Base-by-base conservation (phyloP, 2,329 filamentous ascomycete species). In the Penicillium glabrum region DNA sequence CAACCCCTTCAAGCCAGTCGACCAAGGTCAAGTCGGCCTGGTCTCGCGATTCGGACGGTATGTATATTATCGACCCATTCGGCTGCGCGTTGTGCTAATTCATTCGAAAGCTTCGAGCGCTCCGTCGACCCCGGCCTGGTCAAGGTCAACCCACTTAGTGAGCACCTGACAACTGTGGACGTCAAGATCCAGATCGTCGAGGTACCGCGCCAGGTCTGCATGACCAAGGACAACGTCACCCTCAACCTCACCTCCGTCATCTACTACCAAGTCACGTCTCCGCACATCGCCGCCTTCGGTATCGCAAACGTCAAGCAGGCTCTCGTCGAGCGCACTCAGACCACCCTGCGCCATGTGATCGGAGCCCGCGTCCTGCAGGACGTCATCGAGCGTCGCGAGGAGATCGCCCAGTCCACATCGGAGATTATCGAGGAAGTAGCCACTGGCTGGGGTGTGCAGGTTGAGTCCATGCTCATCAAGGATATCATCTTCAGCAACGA, bases 161-260 rank as follows among this genome's bases (percentile, higher is more conserved):
- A 99, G 82, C 86, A 83, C 57, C 83, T 99, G 43, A 88, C 91
- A 66, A 91, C 96, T 69, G 89, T 99, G 72, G 95, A 99, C 75
- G 95, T 99, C 79, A 99, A 98, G 86, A 97, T 98, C 67, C 95
- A 99, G 80, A 97, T 96, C 64, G 91, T 96, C 74, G 78, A 99
- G 81, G 95, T 99, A 24, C 93, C 93, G 19, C 87, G 93, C 78
- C 95, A 99, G 78, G 87, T 93, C 61, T 98, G 95, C 83, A 99
- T 99, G 93, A 99, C 95, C 75, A 98, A 98, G 81, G 95, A 99
- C 82, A 99, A 99, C 70, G 95, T 98, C 62, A 96, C 90, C 46
- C 83, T 99, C 43, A 88, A 93, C 41, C 50, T 53, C 65, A 98
- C 93, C 47, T 96, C 91, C 6, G 95, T 99, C 73, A 97, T 99